phyloP scores from a whole-genome alignment of 805 yeast genomes.

The Phaffomyces opuntiae region DNA sequence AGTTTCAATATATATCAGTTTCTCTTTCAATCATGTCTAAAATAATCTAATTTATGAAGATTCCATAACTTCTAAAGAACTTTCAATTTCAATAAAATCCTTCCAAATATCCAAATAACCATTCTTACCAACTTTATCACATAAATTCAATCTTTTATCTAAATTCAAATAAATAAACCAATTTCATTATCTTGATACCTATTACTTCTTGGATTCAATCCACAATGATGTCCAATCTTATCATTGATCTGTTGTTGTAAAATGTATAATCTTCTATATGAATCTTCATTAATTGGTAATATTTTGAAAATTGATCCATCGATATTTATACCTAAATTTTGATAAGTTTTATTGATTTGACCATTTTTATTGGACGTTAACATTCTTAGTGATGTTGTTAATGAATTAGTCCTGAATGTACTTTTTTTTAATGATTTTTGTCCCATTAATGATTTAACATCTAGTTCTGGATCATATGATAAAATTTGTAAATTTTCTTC shows the following conservation, averaged over 20 bases:
- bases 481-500: conserved; percentile 60
- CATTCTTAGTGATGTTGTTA: conserved; percentile 47
- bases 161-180: conserved; percentile 48
- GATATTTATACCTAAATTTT: conserved; percentile 60
- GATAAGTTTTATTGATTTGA: conserved; percentile 44
- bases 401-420: conserved; percentile 60
- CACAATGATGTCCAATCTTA: conserved; percentile 64
- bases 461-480: conserved; percentile 91
- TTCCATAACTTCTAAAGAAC: conserved; percentile 22
- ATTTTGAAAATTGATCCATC: conserved; percentile 79
- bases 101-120: conserved; percentile 58
- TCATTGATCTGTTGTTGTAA: conserved; percentile 84
- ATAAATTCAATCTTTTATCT: conserved; percentile 46
- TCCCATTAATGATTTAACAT: conserved; percentile 75
- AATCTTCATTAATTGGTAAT: conserved; percentile 65
- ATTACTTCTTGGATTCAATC: conserved; percentile 66
- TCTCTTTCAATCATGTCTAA: no score
- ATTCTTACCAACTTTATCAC: conserved; percentile 51
- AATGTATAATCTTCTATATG: conserved; percentile 74
- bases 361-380: conserved; percentile 24
- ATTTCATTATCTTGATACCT: conserved; percentile 27
- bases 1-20: no score
- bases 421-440: conserved; percentile 64
- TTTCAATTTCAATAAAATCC: conserved; percentile 54
- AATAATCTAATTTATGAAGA: no score